These are phyloP conservation scores for Floccularia luteovirens DNA, from an alignment of 768 basidiomycete genomes.

Conservation along the genomic window DNA sequence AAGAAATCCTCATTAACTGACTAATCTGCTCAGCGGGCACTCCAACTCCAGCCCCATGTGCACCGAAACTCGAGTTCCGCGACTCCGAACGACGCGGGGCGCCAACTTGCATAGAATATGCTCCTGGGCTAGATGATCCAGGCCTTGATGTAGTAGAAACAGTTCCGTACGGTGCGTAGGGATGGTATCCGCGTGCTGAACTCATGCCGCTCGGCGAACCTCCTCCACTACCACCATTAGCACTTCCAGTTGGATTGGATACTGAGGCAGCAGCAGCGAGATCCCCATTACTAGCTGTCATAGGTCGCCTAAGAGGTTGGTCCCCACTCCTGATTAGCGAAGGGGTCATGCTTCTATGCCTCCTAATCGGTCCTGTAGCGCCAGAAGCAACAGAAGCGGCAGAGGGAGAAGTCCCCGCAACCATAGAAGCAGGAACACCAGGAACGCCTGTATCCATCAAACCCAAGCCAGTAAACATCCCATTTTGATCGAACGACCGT, in stretches of 20 bases:
- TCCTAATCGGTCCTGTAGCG: constrained; percentile 53
- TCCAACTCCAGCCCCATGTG: constrained; percentile 26
- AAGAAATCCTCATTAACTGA: background rate
- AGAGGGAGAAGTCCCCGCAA: constrained; percentile 18
- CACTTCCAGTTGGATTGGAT: background rate
- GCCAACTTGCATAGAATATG: too few species aligned
- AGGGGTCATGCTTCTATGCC: constrained; percentile 76
- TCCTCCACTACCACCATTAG: constrained; percentile 8
- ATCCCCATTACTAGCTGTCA: constrained; percentile 35
- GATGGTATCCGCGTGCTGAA: constrained; percentile 42
- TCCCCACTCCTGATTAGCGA: constrained; percentile 47
- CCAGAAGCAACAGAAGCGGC: constrained; percentile 12
- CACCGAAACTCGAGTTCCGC: constrained; percentile 29
- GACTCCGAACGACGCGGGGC: constrained; percentile 25
- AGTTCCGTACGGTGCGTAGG: constrained; percentile 38
- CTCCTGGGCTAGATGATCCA: constrained; percentile 15
- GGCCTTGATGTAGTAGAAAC: constrained; percentile 31
- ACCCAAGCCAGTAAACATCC: too few species aligned
- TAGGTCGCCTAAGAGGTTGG: constrained; percentile 38
- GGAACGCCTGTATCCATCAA: too few species aligned
- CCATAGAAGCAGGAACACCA: constrained; percentile 32
- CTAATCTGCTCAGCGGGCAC: background rate
- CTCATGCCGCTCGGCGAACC: constrained; percentile 23
- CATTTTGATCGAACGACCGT: constrained; percentile 52
- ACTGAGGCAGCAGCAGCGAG: constrained; percentile 15